Percentiles rank a stretch among this genome's conserved stretches.
Evolutionary conservation across 306 rosid species (phyloP).

Genomic region (Mimosa pudica): DNA sequence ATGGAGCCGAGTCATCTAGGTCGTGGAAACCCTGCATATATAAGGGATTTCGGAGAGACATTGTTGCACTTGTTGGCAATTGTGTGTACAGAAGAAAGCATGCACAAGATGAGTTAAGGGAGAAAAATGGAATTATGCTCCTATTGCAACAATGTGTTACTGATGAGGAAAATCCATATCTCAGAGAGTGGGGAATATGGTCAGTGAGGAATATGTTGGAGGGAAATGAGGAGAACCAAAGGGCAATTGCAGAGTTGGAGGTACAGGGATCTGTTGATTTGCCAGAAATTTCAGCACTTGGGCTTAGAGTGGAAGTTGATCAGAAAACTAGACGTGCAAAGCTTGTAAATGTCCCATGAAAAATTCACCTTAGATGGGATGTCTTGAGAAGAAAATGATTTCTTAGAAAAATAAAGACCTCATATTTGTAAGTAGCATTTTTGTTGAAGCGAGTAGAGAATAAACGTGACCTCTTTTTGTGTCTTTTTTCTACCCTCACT

Average conservation of each 20-base stretch:
- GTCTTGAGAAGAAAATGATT: conserved; percentile 20
- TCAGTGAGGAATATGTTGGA: conserved; percentile 73
- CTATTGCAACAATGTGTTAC: conserved; percentile 73
- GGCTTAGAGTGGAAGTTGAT: conserved; percentile 76
- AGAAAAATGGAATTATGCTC: conserved; percentile 60
- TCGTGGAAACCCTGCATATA: conserved; percentile 58
- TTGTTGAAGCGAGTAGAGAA: background rate
- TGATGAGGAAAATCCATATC: conserved; percentile 80
- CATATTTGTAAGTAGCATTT: background rate
- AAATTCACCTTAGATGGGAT: background rate
- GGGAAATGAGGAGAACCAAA: conserved; percentile 70
- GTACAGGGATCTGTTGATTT: conserved; percentile 66
- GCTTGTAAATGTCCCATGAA: conserved; percentile 64
- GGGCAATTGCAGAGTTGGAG: conserved; percentile 69
- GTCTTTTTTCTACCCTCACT: background rate
- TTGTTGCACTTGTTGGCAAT: conserved; percentile 71
- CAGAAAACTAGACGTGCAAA: conserved; percentile 60
- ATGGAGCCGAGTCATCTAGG: conserved; percentile 29
- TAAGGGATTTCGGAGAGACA: conserved; percentile 76
- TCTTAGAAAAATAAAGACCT: background rate
- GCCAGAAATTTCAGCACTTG: conserved; percentile 69
- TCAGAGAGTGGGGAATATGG: conserved; percentile 94
- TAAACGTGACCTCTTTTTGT: background rate
- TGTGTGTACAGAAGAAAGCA: conserved; percentile 61
- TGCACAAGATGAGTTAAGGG: conserved; percentile 67